Evolutionary conservation across 163 green algal genomes (phyloP).

Genomic region (Chlorella variabilis): DNA sequence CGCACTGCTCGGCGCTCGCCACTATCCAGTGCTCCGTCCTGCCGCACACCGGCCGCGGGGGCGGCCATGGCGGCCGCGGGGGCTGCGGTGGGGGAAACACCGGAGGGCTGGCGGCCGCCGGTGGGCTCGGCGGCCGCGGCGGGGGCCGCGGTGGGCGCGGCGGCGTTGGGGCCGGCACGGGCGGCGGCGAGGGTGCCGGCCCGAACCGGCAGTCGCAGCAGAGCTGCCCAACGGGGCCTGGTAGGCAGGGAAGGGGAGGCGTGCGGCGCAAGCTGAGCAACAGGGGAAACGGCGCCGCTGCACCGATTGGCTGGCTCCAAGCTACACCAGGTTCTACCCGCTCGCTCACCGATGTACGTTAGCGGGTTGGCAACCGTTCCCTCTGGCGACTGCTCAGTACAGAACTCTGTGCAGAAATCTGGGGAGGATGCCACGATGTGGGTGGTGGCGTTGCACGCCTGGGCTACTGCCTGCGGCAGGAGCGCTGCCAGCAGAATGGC

Average conservation of each 20-base stretch:
- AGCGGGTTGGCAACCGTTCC: not conserved
- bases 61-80: conserved; percentile 1
- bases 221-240: not conserved
- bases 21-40: not conserved
- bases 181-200: not conserved
- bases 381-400: not conserved
- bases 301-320: not conserved
- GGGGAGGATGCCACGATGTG: not conserved
- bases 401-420: not conserved
- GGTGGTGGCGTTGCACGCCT: not conserved
- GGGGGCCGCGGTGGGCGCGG: not conserved
- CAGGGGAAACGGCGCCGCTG: not conserved
- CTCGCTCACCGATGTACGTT: not conserved
- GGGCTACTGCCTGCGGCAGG: not conserved
- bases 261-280: too few relatives aligned
- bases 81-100: not conserved
- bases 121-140: not conserved
- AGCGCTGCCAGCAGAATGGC: not conserved
- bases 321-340: too few relatives aligned
- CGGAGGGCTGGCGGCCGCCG: not conserved
- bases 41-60: not conserved
- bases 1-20: not conserved
- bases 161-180: not conserved
- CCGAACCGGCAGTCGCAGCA: conserved; percentile 19
- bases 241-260: not conserved